Percentiles rank a stretch among this genome's conserved stretches.
Evolutionary conservation across 192 early-diverging fungal genomes (phyloP).

Genomic region (Coemansia sp.): DNA sequence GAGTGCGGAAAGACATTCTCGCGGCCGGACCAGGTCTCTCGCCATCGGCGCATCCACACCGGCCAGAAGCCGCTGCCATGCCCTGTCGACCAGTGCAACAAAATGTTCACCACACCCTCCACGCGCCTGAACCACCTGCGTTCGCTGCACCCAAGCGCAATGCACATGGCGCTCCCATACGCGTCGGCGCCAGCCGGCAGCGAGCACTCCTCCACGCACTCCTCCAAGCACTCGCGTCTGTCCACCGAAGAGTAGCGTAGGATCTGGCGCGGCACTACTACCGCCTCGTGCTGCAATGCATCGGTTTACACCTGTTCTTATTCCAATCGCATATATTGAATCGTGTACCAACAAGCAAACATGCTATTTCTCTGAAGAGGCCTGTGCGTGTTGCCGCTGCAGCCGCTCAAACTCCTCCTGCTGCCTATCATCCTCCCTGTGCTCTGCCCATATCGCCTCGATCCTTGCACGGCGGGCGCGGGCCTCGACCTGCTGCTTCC

Average conservation of each 20-base stretch:
- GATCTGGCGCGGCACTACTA: too few species aligned
- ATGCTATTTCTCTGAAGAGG: too few species aligned
- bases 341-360: too few species aligned
- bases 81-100: conserved; percentile 34
- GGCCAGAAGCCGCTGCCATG: conserved; percentile 36
- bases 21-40: conserved; percentile 67
- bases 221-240: conserved; percentile 2
- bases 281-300: too few species aligned
- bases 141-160: conserved; percentile 22
- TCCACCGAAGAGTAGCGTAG: background rate
- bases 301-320: too few species aligned
- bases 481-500: conserved; percentile 46
- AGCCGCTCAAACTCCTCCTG: conserved; percentile 36
- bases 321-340: too few species aligned
- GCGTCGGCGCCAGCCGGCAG: background rate
- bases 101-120: conserved; percentile 36
- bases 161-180: background rate
- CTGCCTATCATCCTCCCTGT: conserved; percentile 34
- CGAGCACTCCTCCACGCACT: conserved; percentile 1
- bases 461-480: conserved; percentile 33
- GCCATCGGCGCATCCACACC: conserved; percentile 59
- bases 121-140: conserved; percentile 42
- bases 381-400: background rate
- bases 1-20: conserved; percentile 75
- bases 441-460: conserved; percentile 22